Conservation (phyloP, 306 rosid species). For the Betula pendula region DNA sequence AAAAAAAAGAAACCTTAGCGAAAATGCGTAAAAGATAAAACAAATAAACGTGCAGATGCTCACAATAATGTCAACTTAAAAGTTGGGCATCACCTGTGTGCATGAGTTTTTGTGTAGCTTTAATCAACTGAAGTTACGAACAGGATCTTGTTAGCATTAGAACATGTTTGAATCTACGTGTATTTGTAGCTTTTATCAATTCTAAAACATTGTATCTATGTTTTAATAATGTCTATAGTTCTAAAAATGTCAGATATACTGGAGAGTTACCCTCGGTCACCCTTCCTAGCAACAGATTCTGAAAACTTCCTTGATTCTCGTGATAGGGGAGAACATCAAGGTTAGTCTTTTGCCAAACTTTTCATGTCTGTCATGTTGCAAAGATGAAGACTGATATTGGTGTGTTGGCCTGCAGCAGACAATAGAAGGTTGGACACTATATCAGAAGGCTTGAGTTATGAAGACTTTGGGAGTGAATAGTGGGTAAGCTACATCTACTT, state of each 20-base stretch:
- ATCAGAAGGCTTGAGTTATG: slow-evolving; percentile 83
- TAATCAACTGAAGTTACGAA: not conserved
- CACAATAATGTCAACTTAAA: not conserved
- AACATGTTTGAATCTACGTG: slow-evolving; percentile 1
- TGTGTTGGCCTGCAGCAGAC: slow-evolving; percentile 44
- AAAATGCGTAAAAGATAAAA: not conserved
- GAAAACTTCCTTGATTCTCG: slow-evolving; percentile 58
- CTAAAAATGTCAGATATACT: slow-evolving; percentile 61
- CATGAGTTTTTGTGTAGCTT: slow-evolving; percentile 11
- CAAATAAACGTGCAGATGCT: not conserved
- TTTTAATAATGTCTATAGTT: slow-evolving; percentile 14
- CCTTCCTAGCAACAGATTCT: slow-evolving; percentile 65
- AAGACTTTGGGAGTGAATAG: slow-evolving; percentile 86
- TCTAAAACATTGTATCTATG: slow-evolving; percentile 6
- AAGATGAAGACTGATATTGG: slow-evolving; percentile 22
- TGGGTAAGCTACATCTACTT: slow-evolving; percentile 21
- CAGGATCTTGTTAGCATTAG: not conserved
- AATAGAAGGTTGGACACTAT: slow-evolving; percentile 72
- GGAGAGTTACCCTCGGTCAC: slow-evolving; percentile 76
- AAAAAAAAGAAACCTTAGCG: not conserved
- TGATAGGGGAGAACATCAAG: slow-evolving; percentile 71
- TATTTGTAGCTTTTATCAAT: slow-evolving; percentile 6
- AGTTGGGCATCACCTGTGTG: not conserved
- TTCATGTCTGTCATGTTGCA: slow-evolving; percentile 15
- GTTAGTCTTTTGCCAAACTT: slow-evolving; percentile 35